Base-by-base conservation (phyloP, 345 rosid species). In the Eucalyptus virginea region DNA sequence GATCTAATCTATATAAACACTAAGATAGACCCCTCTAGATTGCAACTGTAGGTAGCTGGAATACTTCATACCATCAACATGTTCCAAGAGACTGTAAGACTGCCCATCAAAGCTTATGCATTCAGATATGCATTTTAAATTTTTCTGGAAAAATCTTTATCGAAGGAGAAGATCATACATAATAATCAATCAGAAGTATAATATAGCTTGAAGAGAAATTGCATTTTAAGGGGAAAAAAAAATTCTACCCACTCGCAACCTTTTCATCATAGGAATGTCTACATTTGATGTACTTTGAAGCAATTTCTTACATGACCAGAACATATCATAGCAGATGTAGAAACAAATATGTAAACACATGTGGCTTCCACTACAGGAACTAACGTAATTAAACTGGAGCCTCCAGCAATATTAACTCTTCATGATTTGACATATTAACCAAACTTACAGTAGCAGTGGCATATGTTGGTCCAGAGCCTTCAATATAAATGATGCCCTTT, bases 391-490 rank as follows among this genome's bases (percentile, higher is more conserved):
- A 77, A 77, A 77, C 47, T 40, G 85, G 47, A 77, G 47, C 30
- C 9, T 40, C 83, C 30, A 6, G 40, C 85, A 77, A 11, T 21
- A 77, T 24, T 40, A 40, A 77, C 28, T 77, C 85, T 40, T 37
- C 67, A 54, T 86, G 23, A 86, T 52, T 50, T 86, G 86, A 50
- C 56, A 87, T 60, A 19, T 42, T 37, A 69, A 28, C 69, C 69
- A 87, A 40, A 93, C 95, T 93, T 92, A 96, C 99, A 17, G 95
- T 94, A 32, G 95, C 77, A 92, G 99, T 97, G 86, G 99, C 99
- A 92, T 97, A 97, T 65, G 99, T 97, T 89, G 98, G 99, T 90
- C 98, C 99, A 24, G 98, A 93, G 49, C 99, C 95, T 51, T 97
- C 99, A 47, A 97, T 96, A 88, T 91, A 90, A 65, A 96, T 94